Percentiles rank a stretch among this genome's conserved stretches.
These are phyloP conservation scores for Flagelloscypha sp. DNA, from an alignment of 768 basidiomycete genomes.

Conservation along the genomic window DNA sequence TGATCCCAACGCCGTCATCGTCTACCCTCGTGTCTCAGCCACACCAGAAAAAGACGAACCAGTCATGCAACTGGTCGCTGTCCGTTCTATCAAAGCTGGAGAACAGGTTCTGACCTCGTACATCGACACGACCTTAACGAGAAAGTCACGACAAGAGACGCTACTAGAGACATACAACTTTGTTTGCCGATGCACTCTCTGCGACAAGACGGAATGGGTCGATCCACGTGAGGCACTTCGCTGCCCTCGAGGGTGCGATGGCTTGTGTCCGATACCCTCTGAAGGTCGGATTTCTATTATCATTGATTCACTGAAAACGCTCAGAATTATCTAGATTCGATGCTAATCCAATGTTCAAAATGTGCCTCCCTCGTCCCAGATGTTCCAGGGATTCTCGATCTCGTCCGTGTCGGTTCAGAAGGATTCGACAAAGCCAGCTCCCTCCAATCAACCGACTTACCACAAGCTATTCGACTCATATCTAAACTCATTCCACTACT, in stretches of 20 bases:
- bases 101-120: conserved; percentile 80
- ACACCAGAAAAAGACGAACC: conserved; percentile 38
- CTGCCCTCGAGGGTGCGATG: conserved; percentile 67
- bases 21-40: conserved; percentile 61
- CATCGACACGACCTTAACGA: conserved; percentile 74
- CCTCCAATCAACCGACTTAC: conserved; percentile 54
- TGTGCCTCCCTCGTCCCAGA: too few species aligned
- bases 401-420: conserved; percentile 61
- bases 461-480: too few species aligned
- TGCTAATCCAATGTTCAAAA: conserved; percentile 39
- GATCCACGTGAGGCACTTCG: conserved; percentile 65
- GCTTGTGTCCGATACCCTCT: conserved; percentile 48
- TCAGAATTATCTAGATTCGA: conserved; percentile 35
- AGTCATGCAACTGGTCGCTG: conserved; percentile 62
- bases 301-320: neutral
- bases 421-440: conserved; percentile 63
- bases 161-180: conserved; percentile 76
- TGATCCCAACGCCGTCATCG: conserved; percentile 81
- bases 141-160: conserved; percentile 39
- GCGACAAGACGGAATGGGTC: conserved; percentile 23
- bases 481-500: conserved; percentile 65
- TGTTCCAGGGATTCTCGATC: conserved; percentile 62
- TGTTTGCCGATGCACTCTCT: conserved; percentile 59
- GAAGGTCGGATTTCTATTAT: conserved; percentile 37
- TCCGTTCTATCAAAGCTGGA: conserved; percentile 50